Conservation (phyloP, 2,329 filamentous ascomycete species). For the Decorospora gaudefroyi region DNA sequence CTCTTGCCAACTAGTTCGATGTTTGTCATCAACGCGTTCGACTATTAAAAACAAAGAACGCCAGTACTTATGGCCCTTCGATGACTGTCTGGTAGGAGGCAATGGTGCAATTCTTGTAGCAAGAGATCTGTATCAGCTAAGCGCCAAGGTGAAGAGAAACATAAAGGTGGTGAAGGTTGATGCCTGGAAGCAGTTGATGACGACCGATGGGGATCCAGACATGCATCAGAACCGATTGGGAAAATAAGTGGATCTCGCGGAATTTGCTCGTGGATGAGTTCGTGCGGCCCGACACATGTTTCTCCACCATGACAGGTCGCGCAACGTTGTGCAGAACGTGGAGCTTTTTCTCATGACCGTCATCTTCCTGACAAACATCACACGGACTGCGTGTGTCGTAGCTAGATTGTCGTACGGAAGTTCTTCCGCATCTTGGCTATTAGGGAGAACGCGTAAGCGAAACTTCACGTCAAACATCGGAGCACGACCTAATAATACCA, state of each 20-base stretch:
- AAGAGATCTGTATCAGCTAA: background rate
- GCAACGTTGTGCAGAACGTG: too few relatives aligned
- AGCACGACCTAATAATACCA: too few relatives aligned
- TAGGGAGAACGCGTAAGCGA: too few relatives aligned
- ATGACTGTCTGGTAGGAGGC: background rate
- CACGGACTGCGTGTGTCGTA: too few relatives aligned
- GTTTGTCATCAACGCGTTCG: constrained; percentile 10
- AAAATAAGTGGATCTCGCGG: constrained; percentile 6
- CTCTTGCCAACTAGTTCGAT: constrained; percentile 17
- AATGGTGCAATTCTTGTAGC: background rate
- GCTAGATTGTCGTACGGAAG: too few relatives aligned
- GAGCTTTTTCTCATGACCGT: too few relatives aligned
- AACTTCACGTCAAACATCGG: too few relatives aligned
- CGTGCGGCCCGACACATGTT: background rate
- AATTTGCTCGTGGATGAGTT: constrained; percentile 5
- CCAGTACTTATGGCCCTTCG: constrained; percentile 3
- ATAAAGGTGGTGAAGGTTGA: constrained; percentile 7
- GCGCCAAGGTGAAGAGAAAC: background rate
- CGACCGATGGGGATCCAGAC: background rate
- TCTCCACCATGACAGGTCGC: background rate
- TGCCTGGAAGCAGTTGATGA: constrained; percentile 6
- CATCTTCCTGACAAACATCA: too few relatives aligned
- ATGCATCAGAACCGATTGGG: background rate
- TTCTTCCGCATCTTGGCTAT: too few relatives aligned
- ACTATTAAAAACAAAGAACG: constrained; percentile 3